phyloP scores from a whole-genome alignment of 1,139 yeast species.

The Blastobotrys raffinosifermentans region DNA sequence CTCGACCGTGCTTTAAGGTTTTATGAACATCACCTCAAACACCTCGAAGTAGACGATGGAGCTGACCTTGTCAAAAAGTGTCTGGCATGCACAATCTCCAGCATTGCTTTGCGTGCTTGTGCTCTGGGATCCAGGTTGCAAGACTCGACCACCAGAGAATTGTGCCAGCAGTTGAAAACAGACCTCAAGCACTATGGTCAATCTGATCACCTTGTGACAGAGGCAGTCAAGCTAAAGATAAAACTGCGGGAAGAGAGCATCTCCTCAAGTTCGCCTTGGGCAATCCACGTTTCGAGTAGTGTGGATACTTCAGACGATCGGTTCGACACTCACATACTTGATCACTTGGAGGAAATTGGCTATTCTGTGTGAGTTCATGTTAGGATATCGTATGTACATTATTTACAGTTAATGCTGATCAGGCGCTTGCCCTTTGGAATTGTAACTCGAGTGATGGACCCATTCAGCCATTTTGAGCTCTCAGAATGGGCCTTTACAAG shows the following conservation, averaged over 20 bases:
- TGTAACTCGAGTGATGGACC: conserved; percentile 18
- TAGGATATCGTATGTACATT: conserved; percentile 8
- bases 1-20: conserved; percentile 16
- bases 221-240: conserved; percentile 7
- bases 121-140: no score
- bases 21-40: no score
- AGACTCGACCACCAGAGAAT: no score
- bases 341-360: neutral
- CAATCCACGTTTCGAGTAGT: neutral
- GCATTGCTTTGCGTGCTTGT: no score
- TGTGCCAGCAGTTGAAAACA: conserved; percentile 22
- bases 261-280: conserved; percentile 7
- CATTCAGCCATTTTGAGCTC: conserved; percentile 15
- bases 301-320: neutral
- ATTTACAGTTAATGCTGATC: conserved; percentile 17
- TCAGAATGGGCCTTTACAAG: conserved; percentile 16
- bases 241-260: conserved; percentile 7
- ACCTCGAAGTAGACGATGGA: no score
- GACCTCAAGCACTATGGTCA: conserved; percentile 13
- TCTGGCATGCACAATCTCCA: no score
- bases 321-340: neutral
- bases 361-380: neutral
- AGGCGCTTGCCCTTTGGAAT: conserved; percentile 21
- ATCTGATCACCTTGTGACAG: conserved; percentile 14
- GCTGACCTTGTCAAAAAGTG: no score